Evolutionary conservation across 371 early-diverging fungal genomes (phyloP).

Genomic region (Quaeritorhiza haematococci): DNA sequence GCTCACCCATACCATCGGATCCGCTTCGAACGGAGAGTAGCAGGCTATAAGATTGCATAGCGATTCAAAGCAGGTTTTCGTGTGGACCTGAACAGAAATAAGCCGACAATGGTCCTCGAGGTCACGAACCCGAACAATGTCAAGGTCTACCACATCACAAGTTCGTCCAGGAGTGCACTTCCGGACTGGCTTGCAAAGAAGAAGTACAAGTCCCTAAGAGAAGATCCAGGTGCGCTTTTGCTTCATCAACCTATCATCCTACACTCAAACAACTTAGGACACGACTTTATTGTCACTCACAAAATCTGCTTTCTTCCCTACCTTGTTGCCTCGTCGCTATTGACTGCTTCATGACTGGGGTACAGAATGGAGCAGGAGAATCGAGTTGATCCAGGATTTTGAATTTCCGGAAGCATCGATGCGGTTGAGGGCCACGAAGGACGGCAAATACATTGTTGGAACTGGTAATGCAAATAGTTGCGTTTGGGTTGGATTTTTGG

Average conservation of each 20-base stretch:
- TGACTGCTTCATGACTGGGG: too few species aligned
- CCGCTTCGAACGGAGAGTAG: too few species aligned
- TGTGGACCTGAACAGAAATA: too few species aligned
- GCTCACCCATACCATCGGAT: too few species aligned
- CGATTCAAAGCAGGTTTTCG: too few species aligned
- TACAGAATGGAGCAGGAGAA: constrained; percentile 78
- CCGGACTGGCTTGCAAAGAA: constrained; percentile 92
- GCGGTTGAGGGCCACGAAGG: constrained; percentile 75
- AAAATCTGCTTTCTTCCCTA: too few species aligned
- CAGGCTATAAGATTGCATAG: too few species aligned
- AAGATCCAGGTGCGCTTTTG: constrained; percentile 69
- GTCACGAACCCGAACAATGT: constrained; percentile 63
- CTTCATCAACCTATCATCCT: background rate
- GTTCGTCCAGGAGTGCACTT: constrained; percentile 73
- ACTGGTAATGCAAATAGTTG: too few species aligned
- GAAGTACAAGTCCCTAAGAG: constrained; percentile 76
- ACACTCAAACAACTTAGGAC: background rate
- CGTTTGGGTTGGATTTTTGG: too few species aligned
- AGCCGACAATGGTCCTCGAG: background rate
- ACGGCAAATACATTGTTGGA: constrained; percentile 84
- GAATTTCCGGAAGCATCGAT: constrained; percentile 96
- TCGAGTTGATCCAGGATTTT: constrained; percentile 95
- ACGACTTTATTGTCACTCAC: too few species aligned
- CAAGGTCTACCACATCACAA: constrained; percentile 89
- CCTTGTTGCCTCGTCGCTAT: too few species aligned